A percentile compares a stretch with the other conserved stretches of the same genome.
Conservation (phyloP, 2,329 filamentous ascomycete genomes). For the Clonostachys solani region DNA sequence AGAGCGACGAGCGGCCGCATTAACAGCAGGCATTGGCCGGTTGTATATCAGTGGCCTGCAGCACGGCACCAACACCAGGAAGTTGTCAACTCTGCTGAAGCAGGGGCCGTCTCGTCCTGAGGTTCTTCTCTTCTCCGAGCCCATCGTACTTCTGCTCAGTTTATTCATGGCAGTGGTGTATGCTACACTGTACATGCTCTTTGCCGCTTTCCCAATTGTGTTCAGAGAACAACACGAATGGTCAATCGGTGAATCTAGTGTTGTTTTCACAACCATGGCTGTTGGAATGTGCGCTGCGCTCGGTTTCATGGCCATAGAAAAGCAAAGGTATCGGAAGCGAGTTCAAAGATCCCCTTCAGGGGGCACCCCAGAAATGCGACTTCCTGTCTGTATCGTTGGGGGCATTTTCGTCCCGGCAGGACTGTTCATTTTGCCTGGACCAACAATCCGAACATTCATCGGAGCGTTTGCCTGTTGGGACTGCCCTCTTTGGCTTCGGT, state of each 20-base stretch:
- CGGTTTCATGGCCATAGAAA: slow-evolving; percentile 38
- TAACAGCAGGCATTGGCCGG: no score
- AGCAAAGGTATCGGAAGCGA: slow-evolving; percentile 14
- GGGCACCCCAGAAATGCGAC: slow-evolving; percentile 45
- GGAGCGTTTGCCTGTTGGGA: slow-evolving; percentile 35
- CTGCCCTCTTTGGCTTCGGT: slow-evolving; percentile 45
- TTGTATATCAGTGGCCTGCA: no score
- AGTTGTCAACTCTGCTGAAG: no score
- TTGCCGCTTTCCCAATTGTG: slow-evolving; percentile 47
- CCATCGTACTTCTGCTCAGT: slow-evolving; percentile 54
- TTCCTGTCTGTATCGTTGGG: slow-evolving; percentile 50
- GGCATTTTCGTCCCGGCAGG: slow-evolving; percentile 47
- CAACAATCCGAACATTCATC: slow-evolving; percentile 44
- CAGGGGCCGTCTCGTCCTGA: slow-evolving; percentile 52
- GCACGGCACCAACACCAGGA: no score
- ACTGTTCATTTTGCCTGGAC: slow-evolving; percentile 59
- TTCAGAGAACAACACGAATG: slow-evolving; percentile 48
- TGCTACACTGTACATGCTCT: slow-evolving; percentile 42
- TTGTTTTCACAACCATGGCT: slow-evolving; percentile 55
- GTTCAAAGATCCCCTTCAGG: no score
- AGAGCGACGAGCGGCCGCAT: slow-evolving; percentile 36
- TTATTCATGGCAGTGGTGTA: slow-evolving; percentile 54
- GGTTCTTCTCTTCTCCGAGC: slow-evolving; percentile 56
- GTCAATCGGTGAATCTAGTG: slow-evolving; percentile 43
- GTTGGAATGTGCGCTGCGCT: slow-evolving; percentile 54